These are phyloP conservation scores for Saccharomycopsis javanensis DNA, from an alignment of 805 yeast species.

Conservation along the genomic window DNA sequence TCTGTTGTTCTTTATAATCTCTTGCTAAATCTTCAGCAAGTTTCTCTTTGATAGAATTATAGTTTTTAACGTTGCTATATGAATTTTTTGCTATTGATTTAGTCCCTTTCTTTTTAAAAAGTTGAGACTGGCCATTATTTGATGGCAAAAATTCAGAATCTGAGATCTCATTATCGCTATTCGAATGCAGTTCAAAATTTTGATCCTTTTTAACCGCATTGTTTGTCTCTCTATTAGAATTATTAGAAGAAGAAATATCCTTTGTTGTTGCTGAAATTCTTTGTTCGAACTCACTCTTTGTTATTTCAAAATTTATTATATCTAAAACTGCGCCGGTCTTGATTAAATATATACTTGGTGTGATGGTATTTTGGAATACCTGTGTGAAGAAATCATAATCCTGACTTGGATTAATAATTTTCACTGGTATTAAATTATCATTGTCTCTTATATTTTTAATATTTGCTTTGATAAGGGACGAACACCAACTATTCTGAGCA, in stretches of 20 bases:
- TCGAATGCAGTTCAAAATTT: neutral
- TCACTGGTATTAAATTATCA: conserved; percentile 25
- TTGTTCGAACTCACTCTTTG: conserved; percentile 24
- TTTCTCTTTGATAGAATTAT: conserved; percentile 31
- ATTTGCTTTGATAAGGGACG: neutral
- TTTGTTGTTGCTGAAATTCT: conserved; percentile 21
- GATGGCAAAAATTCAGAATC: neutral
- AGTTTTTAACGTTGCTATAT: conserved; percentile 5
- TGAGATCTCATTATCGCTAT: neutral
- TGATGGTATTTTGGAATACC: conserved; percentile 40
- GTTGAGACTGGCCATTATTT: neutral
- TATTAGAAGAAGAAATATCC: neutral
- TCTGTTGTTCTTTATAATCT: conserved; percentile 31
- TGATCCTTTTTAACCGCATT: neutral
- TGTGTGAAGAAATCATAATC: conserved; percentile 43
- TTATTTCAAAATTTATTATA: conserved; percentile 29
- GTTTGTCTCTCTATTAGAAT: neutral
- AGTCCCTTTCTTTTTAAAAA: neutral
- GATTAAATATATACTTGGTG: conserved; percentile 53
- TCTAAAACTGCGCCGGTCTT: conserved; percentile 38
- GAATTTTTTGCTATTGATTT: conserved; percentile 8
- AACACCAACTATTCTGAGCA: neutral
- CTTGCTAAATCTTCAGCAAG: conserved; percentile 31
- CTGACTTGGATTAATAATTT: conserved; percentile 31
- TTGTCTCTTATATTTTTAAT: neutral